Percentiles rank a stretch among this genome's conserved stretches.
Evolutionary conservation across 495 filamentous ascomycete species (phyloP).

Genomic region (Xylaria castorea): DNA sequence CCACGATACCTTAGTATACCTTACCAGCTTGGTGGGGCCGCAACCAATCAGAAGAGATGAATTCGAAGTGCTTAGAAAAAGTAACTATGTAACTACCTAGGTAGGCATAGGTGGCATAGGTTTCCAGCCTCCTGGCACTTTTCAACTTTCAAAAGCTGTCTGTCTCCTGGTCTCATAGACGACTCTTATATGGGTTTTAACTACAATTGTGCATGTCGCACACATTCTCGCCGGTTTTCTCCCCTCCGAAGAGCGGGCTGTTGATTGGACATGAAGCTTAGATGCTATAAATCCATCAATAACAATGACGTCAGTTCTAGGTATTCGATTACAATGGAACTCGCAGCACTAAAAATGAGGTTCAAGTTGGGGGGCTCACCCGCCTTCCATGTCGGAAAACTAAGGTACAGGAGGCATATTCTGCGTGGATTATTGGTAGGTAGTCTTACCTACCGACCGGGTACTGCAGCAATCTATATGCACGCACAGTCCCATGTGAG

Average conservation of each 20-base stretch:
- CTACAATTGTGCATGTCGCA: background rate
- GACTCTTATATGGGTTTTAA: background rate
- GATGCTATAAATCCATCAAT: background rate
- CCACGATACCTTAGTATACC: conserved; percentile 1
- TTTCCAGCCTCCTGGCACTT: background rate
- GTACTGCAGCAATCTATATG: conserved; percentile 14
- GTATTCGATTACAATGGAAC: background rate
- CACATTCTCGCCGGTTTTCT: background rate
- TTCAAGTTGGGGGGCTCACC: background rate
- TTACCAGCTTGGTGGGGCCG: conserved; percentile 1
- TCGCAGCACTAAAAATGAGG: background rate
- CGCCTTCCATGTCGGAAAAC: background rate
- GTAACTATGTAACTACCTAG: background rate
- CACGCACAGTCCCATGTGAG: conserved; percentile 13
- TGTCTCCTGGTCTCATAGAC: background rate
- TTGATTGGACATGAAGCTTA: background rate
- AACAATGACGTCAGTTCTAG: conserved; percentile 1
- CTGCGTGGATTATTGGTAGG: conserved; percentile 6
- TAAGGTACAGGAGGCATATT: background rate
- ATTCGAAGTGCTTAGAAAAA: conserved; percentile 12
- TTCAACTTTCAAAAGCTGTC: background rate
- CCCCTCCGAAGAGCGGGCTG: background rate
- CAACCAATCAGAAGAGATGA: conserved; percentile 14
- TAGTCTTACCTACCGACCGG: background rate
- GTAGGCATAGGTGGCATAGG: background rate